A percentile compares a stretch with the other conserved stretches of the same genome.
These are phyloP conservation scores for Paraglomus brasilianum DNA, from an alignment of 192 early-diverging fungal genomes.

Conservation along the genomic window DNA sequence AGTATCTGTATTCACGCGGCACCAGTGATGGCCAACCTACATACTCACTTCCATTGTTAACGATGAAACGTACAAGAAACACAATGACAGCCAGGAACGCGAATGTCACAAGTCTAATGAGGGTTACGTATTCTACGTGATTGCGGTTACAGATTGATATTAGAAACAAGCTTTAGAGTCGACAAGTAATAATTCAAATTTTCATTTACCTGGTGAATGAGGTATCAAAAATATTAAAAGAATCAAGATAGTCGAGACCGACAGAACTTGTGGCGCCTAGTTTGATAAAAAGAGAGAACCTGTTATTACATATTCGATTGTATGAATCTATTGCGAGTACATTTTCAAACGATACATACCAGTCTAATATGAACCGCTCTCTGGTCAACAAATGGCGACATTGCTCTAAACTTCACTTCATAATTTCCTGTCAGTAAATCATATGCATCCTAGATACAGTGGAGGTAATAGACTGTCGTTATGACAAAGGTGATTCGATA, in stretches of 20 bases:
- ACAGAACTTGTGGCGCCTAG: slow-evolving; percentile 45
- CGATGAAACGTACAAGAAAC: slow-evolving; percentile 41
- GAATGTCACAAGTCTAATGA: slow-evolving; percentile 44
- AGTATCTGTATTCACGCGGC: slow-evolving; percentile 25
- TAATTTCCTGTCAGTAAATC: slow-evolving; percentile 84
- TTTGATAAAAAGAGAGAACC: slow-evolving; percentile 34
- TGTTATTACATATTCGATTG: too few relatives aligned
- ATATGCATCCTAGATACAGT: slow-evolving; percentile 65
- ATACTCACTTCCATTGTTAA: slow-evolving; percentile 48
- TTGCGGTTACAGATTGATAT: too few relatives aligned
- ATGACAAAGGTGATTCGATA: background rate
- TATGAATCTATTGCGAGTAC: too few relatives aligned
- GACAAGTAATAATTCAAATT: background rate
- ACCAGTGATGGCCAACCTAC: slow-evolving; percentile 54
- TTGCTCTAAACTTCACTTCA: slow-evolving; percentile 34
- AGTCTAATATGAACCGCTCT: slow-evolving; percentile 58
- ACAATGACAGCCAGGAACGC: slow-evolving; percentile 51
- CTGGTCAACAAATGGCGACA: slow-evolving; percentile 55
- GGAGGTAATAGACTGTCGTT: background rate
- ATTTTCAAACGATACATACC: slow-evolving; percentile 35
- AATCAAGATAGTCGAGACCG: background rate
- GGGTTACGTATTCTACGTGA: background rate
- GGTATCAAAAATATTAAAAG: background rate
- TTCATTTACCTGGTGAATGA: background rate
- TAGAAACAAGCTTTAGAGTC: background rate